phyloP scores from a whole-genome alignment of 805 yeast genomes.

The Candida xyloterini region DNA sequence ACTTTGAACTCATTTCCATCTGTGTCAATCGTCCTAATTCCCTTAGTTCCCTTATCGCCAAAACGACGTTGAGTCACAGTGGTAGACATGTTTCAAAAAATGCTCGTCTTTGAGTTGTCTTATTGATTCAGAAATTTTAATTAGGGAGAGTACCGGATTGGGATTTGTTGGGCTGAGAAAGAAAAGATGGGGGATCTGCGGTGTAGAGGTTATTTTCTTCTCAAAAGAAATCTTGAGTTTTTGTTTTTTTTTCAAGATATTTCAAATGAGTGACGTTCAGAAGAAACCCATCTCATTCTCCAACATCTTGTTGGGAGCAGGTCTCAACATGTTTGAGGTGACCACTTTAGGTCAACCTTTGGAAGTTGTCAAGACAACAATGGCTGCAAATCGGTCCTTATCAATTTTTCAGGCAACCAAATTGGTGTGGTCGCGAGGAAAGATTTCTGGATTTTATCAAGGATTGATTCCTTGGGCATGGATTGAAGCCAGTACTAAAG shows the following conservation, averaged over 20 bases:
- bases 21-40: conserved; percentile 52
- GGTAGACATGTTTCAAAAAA: conserved; percentile 1
- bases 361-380: conserved; percentile 93
- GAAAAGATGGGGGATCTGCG: background rate
- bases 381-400: conserved; percentile 92
- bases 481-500: conserved; percentile 99
- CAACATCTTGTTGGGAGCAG: conserved; percentile 91
- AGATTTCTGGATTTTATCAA: conserved; percentile 88
- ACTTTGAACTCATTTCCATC: conserved; percentile 65
- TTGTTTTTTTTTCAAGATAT: no score
- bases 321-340: conserved; percentile 86
- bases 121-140: background rate
- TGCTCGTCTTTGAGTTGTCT: background rate
- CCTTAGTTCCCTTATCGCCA: conserved; percentile 23
- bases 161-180: conserved; percentile 7
- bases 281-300: conserved; percentile 87
- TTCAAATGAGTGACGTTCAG: conserved; percentile 39
- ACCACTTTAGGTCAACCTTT: conserved; percentile 96
- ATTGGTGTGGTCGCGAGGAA: conserved; percentile 92
- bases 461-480: conserved; percentile 99
- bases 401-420: conserved; percentile 63
- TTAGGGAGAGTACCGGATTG: conserved; percentile 1
- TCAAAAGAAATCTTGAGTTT: background rate
- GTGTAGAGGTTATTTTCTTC: background rate
- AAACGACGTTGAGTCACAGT: conserved; percentile 10